phyloP scores from a whole-genome alignment of 352 stramenopile species.

The Globisporangium takayamanum region DNA sequence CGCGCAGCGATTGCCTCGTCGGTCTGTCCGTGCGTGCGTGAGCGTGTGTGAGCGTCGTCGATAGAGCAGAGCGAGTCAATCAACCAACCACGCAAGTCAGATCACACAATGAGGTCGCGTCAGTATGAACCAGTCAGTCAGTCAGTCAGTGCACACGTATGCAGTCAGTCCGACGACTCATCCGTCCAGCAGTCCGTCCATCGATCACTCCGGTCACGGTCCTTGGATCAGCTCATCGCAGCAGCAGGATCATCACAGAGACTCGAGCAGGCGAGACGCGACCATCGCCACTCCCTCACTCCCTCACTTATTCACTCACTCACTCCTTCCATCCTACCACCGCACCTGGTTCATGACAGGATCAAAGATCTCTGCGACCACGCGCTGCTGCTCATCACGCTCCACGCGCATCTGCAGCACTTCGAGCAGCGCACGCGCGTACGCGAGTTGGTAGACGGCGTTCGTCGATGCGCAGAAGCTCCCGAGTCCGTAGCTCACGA shows the following conservation, averaged over 20 bases:
- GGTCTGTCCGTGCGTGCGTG: slow-evolving; percentile 22
- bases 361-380: slow-evolving; percentile 49
- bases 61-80: background rate
- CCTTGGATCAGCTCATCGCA: too few species aligned
- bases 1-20: slow-evolving; percentile 42
- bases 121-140: too few species aligned
- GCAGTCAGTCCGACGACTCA: too few species aligned
- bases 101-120: too few species aligned
- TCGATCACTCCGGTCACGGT: too few species aligned
- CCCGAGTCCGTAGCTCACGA: slow-evolving; percentile 69
- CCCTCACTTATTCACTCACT: slow-evolving; percentile 1
- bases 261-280: too few species aligned
- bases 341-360: slow-evolving; percentile 73
- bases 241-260: too few species aligned
- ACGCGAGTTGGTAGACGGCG: slow-evolving; percentile 70
- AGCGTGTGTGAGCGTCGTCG: too few species aligned
- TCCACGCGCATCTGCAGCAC: slow-evolving; percentile 9
- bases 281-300: too few species aligned
- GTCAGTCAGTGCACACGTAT: too few species aligned
- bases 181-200: too few species aligned
- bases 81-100: background rate
- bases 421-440: slow-evolving; percentile 37
- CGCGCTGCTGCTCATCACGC: background rate
- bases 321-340: background rate
- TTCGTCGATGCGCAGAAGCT: slow-evolving; percentile 73